Base-by-base conservation (phyloP, 1,284 basidiomycete genomes). In the Amylostereum areolatum region DNA sequence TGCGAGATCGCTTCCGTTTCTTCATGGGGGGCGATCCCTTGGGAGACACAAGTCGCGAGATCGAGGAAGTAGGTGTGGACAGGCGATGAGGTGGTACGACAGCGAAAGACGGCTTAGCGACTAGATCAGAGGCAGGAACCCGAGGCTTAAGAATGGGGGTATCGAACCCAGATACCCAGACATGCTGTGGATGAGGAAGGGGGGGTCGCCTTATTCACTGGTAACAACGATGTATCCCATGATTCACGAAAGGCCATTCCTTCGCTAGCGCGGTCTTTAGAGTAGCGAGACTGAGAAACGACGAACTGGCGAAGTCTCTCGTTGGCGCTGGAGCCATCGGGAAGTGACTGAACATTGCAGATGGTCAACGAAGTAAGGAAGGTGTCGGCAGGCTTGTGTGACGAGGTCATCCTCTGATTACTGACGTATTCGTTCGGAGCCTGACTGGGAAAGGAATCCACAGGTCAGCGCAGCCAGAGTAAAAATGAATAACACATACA, bases 91-190 rank as follows among this genome's bases (percentile, higher is more conserved):
- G 33, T 7, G 33, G 25, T 18, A n/a, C 25, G 24, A 5, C 32
- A 27, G 24, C 46, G 12, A 5, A 36, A 18, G 18, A 18, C 18
- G 18, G 18, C 18, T 18, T 18, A 18, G 18, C 43, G 30, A 46
- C 42, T 12, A 30, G n/a, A 31, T 37, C 39, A 2, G 12, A 18
- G 11, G 31, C 18, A 10, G 48, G 50, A 44, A 61, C 58, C 11
- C 82, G 72, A 37, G 81, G 69, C 54, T 73, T 78, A 43, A 84
- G 65, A n/a, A 83, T 59, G 8, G 81, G 82, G 3, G 81, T 84
- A 31, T 69, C 74, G 55, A 84, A 80, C 2, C 71, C 72, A 54
- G 70, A 69, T 10, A 62, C 54, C 27, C 34, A 28, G 45, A 40
- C 24, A 29, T 29, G 40, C 8, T 46, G 24, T 24, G 25, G 51